Base-by-base conservation (phyloP, 2,329 filamentous ascomycete species). In the Aspergillus piperis region DNA sequence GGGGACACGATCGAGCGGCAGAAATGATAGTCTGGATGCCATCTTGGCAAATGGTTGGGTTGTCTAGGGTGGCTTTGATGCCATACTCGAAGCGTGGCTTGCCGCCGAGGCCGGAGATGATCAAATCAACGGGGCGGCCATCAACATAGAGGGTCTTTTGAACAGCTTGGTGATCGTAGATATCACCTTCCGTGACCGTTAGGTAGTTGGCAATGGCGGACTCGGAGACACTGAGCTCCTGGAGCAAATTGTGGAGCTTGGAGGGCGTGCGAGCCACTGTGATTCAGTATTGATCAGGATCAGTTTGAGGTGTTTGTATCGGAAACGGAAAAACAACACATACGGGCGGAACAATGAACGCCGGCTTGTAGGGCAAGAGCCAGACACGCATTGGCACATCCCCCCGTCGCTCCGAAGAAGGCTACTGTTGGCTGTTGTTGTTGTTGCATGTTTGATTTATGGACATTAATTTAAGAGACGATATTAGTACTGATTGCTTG, bases 341-440 rank as follows among this genome's bases (percentile, higher is more conserved):
- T 59, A 66, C 65, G 75, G 8, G 82, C 82, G 49, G 74, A 75
- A 62, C 77, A 80, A 58, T 72, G 71, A 68, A 81, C 75, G 49
- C 79, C 79, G 3, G 77, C 77, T 27, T 75, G 70, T 44, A 85
- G 75, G 5, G 81, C 72, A 19, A 71, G 69, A 21, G 77, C 75
- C 17, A 85, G 78, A 48, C 77, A 76, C 27, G 77, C 67, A 49
- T 78, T 73, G 38, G 77, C 75, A 62, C 78, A 79, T 52, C 81
- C 83, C 58, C 81, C 81, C 21, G 82, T 84, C 23, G 82, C 81
- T 50, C 83, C 83, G 63, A 84, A 78, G 72, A 84, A 83, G 42
- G 81, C 79, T 57, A 83, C 68, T 32, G 76, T 79, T 52, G 60
- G 70, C 62, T 63, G 25, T 17, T n/a, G 25, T 25, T 25, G 15